These are phyloP conservation scores for Solanum rostratum DNA, from an alignment of 257 asterid species.

Conservation along the genomic window DNA sequence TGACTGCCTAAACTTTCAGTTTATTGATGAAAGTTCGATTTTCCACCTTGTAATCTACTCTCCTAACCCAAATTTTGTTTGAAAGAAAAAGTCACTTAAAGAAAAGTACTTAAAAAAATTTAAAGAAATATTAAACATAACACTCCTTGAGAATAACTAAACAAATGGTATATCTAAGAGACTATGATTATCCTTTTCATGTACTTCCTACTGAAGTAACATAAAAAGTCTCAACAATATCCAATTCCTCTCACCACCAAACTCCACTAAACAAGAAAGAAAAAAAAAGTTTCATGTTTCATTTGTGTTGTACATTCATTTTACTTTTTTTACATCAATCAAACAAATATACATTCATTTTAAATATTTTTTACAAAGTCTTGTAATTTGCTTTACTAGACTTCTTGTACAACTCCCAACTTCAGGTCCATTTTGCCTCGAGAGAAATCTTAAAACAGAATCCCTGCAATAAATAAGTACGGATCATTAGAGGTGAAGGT, in stretches of 20 bases:
- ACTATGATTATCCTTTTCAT: background rate
- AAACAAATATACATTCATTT: background rate
- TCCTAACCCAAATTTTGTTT: too few relatives aligned
- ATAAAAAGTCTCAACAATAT: background rate
- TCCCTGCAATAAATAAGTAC: background rate
- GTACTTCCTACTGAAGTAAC: slow-evolving; percentile 2
- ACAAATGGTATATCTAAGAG: background rate
- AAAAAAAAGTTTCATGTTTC: background rate
- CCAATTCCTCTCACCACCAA: background rate
- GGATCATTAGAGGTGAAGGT: background rate
- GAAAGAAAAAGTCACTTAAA: background rate
- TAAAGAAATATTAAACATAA: background rate
- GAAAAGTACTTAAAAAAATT: background rate
- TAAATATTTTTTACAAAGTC: background rate
- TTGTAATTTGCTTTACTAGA: background rate
- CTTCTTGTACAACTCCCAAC: background rate
- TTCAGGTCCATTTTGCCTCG: background rate
- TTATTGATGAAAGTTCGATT: too few relatives aligned
- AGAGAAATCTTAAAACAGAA: background rate
- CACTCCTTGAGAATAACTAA: background rate
- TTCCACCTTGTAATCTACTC: too few relatives aligned
- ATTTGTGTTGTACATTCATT: background rate
- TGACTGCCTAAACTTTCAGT: too few relatives aligned
- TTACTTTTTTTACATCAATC: too few relatives aligned
- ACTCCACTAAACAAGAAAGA: background rate